Evolutionary conservation across 495 filamentous ascomycete species (phyloP), one percentile per base, ranked within the genome.

Genomic region (Lasiosphaeria miniovina): DNA sequence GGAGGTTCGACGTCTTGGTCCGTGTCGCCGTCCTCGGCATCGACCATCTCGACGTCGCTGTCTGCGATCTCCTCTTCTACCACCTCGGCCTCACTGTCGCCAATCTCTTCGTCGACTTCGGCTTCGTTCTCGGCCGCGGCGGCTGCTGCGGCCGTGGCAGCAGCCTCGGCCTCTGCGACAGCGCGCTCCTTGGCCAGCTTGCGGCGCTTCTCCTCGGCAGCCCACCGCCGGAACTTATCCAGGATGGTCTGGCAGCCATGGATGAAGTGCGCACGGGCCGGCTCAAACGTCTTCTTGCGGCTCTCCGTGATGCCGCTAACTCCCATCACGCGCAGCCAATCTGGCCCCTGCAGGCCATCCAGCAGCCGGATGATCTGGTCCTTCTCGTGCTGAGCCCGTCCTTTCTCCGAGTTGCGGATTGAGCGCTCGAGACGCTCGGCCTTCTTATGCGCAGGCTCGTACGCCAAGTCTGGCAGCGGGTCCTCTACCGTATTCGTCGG

Each of bases 311-410:
- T 84, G 10, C 89, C 89, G 52, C 84, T 90, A 49, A 98, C 86
- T n/a, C 94, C 94, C 87, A 99, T 93, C 3, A 90, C 81, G 56
- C 90, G 88, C 57, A 97, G 77, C 94, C 94, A 99, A 68, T 97
- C 94, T 41, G 85, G 88, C n/a, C 93, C 86, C 68, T 89, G 86
- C 4, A 99, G 81, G 43, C 90, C 91, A 50, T 94, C 91, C 41
- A 97, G 82, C 41, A 96, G 78, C 7, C 92, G 83, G 55, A 94
- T 89, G 41, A 97, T 83, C 64, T 93, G 88, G 54, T 91, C 86
- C 63, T 91, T 90, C 68, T 98, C 91, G 79, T 97, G 92, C 74
- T 93, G 89, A 3, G 93, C 91, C 1, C 89, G 85, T 61, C 94
- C 91, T 67, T 89, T 91, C 69, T 98, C 95, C 43, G 93, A 88